phyloP scores from a whole-genome alignment of 495 filamentous ascomycete species.

The Aeminium ludgeri region DNA sequence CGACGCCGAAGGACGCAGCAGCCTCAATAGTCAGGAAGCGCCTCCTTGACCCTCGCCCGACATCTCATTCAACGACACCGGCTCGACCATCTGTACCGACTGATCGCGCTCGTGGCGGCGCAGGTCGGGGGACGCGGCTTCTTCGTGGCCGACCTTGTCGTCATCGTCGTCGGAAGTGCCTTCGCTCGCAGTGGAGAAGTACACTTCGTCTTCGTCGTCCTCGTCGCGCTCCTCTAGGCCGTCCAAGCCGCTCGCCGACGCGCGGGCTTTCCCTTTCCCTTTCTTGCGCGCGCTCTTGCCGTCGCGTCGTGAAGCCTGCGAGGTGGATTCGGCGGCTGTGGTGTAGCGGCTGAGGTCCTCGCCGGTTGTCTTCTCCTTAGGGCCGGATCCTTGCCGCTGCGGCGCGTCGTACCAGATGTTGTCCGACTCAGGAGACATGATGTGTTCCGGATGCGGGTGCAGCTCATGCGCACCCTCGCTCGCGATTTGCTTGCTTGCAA shows the following conservation, averaged over 20 bases:
- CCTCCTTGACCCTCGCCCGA: conserved; percentile 1
- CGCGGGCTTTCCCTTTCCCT: neutral
- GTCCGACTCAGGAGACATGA: neutral
- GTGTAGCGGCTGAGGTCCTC: conserved; percentile 1
- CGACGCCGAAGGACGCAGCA: neutral
- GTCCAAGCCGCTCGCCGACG: conserved; percentile 3
- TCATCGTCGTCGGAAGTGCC: neutral
- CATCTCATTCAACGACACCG: neutral
- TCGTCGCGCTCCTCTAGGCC: neutral
- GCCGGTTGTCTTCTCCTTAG: neutral
- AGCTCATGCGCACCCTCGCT: conserved; percentile 2
- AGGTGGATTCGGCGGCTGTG: conserved; percentile 6
- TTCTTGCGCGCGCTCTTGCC: neutral
- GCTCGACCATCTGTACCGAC: neutral
- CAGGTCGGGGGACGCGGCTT: neutral
- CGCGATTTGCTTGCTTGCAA: conserved; percentile 7
- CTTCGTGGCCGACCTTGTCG: neutral
- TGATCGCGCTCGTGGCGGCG: neutral
- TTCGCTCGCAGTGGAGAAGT: too few species aligned
- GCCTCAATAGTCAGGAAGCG: too few species aligned
- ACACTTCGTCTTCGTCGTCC: neutral
- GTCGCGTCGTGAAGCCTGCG: neutral
- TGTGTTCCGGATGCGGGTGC: conserved; percentile 11
- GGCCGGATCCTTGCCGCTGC: neutral
- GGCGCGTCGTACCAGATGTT: neutral